Evolutionary conservation across 2,329 filamentous ascomycete species (phyloP).

Genomic region (Neopestalotiopsis sp.): DNA sequence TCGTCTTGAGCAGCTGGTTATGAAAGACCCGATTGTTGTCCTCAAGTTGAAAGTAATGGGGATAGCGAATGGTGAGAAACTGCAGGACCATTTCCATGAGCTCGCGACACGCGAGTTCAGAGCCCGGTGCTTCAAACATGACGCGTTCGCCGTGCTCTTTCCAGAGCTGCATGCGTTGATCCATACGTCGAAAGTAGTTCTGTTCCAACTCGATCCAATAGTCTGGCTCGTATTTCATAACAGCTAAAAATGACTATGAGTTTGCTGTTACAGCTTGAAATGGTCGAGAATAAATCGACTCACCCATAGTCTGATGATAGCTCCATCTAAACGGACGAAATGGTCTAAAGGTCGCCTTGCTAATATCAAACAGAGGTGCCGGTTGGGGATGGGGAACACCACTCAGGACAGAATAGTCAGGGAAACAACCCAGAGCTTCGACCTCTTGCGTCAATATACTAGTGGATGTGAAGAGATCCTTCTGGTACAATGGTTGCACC

Average conservation of each 20-base stretch:
- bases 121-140: constrained; percentile 73
- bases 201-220: constrained; percentile 91
- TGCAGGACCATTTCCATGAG: constrained; percentile 87
- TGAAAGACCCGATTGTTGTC: constrained; percentile 61
- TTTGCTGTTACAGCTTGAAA: not conserved
- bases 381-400: constrained; percentile 74
- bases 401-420: constrained; percentile 77
- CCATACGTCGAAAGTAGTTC: constrained; percentile 71
- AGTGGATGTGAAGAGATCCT: constrained; percentile 19
- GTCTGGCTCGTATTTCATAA: constrained; percentile 79
- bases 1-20: constrained; percentile 71
- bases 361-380: constrained; percentile 70
- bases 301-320: constrained; percentile 93
- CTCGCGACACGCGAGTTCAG: constrained; percentile 81
- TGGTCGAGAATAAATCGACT: constrained; percentile 36
- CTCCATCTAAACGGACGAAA: constrained; percentile 84
- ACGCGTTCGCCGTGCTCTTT: constrained; percentile 67
- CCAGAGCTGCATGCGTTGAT: constrained; percentile 71
- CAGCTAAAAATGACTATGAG: constrained; percentile 53
- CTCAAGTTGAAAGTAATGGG: constrained; percentile 71
- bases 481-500: constrained; percentile 8
- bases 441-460: constrained; percentile 76
- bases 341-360: constrained; percentile 72
- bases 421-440: constrained; percentile 74
- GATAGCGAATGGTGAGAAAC: constrained; percentile 80